Conservation (phyloP, 345 rosid species). For the Sisymbrium altissimum region DNA sequence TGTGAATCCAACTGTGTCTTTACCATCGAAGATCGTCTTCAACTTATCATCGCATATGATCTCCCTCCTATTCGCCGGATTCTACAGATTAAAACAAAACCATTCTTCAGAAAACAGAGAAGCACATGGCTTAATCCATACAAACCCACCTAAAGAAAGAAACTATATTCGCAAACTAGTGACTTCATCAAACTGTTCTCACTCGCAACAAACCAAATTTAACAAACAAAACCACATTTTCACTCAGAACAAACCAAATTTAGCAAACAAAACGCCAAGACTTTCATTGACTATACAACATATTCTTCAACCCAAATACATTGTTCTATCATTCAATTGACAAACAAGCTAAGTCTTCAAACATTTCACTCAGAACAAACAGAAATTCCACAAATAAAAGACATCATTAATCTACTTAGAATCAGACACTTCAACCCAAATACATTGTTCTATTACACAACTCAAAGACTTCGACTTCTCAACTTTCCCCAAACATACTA, state of each 20-base stretch:
- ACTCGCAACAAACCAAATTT: background rate
- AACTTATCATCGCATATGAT: conserved; percentile 73
- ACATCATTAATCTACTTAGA: too few relatives aligned
- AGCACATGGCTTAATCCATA: background rate
- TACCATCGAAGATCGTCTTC: conserved; percentile 66
- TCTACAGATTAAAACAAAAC: conserved; percentile 40
- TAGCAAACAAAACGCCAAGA: background rate
- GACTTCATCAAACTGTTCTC: too few relatives aligned
- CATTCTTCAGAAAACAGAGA: background rate
- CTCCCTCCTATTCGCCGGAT: conserved; percentile 64
- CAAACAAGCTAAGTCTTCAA: background rate
- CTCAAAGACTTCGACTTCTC: background rate
- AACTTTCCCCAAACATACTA: background rate
- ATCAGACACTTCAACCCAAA: background rate
- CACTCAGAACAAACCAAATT: background rate
- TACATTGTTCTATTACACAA: background rate
- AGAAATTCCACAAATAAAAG: background rate
- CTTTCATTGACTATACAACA: too few relatives aligned
- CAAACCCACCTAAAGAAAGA: background rate
- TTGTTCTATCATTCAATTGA: background rate
- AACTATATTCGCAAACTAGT: background rate
- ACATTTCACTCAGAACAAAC: background rate
- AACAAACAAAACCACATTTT: background rate
- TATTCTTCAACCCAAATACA: background rate
- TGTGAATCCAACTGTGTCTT: conserved; percentile 61